These are phyloP conservation scores for Mortierella sp. DNA, from an alignment of 371 early-diverging fungal genomes.

Conservation along the genomic window DNA sequence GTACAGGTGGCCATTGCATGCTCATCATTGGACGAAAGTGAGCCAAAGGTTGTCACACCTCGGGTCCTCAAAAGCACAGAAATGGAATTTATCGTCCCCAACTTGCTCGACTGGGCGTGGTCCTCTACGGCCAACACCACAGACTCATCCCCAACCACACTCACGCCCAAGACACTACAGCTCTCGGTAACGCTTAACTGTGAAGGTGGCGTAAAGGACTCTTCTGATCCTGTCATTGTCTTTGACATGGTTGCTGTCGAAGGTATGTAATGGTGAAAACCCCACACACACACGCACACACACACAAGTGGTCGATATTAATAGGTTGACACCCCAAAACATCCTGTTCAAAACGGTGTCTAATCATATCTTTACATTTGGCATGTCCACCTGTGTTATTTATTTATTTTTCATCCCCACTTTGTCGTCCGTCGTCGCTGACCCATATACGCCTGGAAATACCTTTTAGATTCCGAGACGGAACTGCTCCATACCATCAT, in stretches of 20 bases:
- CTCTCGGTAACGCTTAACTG: slow-evolving; percentile 38
- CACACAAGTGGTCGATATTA: background rate
- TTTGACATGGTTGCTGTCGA: slow-evolving; percentile 36
- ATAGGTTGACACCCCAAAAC: background rate
- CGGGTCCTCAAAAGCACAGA: slow-evolving; percentile 37
- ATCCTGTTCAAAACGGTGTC: background rate
- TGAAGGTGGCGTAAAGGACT: slow-evolving; percentile 19
- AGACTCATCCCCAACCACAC: background rate
- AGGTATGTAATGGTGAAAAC: slow-evolving; percentile 23
- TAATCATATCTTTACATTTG: background rate
- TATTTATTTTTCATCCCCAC: no score
- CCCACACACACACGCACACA: background rate
- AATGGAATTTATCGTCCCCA: slow-evolving; percentile 36
- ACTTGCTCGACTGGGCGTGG: slow-evolving; percentile 35
- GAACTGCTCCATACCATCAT: slow-evolving; percentile 39
- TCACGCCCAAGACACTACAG: slow-evolving; percentile 8
- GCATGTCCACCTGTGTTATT: background rate
- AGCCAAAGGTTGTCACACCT: slow-evolving; percentile 30
- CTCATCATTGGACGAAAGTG: background rate
- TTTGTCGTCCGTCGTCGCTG: background rate
- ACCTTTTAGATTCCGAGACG: slow-evolving; percentile 38
- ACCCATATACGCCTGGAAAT: background rate
- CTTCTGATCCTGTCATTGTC: slow-evolving; percentile 22
- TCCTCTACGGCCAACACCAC: background rate
- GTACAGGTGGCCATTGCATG: slow-evolving; percentile 11